Conservation (phyloP, 352 stramenopile genomes). For the Pythium sp. region DNA sequence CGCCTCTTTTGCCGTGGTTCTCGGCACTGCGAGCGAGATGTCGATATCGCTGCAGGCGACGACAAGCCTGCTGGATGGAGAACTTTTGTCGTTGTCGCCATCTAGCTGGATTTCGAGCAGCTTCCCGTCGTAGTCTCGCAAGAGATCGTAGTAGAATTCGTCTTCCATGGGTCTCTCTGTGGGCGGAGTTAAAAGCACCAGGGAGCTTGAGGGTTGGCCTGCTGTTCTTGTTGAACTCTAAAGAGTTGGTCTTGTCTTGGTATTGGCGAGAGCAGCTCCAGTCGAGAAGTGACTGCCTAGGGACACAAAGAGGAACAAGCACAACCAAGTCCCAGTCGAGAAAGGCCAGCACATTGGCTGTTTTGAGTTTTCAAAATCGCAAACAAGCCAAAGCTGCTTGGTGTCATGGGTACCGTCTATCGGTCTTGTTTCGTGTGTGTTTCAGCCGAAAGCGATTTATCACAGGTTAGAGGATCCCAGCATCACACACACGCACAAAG, state of each 20-base stretch:
- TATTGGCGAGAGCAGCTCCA: slow-evolving; percentile 3
- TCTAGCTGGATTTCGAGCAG: slow-evolving; percentile 37
- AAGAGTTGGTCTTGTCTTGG: neutral
- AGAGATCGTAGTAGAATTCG: slow-evolving; percentile 27
- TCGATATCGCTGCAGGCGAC: neutral
- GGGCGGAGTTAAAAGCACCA: neutral
- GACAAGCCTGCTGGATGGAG: neutral
- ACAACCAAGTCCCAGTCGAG: neutral
- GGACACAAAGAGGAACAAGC: neutral
- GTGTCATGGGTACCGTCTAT: neutral
- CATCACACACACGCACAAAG: neutral
- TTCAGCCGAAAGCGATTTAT: neutral
- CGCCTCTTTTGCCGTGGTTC: neutral
- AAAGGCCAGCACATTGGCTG: neutral
- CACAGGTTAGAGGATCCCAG: neutral
- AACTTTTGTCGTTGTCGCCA: slow-evolving; percentile 4
- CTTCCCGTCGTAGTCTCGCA: slow-evolving; percentile 25
- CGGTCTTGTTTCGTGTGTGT: neutral
- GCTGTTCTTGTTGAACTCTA: neutral
- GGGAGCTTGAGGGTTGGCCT: neutral
- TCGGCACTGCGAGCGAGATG: slow-evolving; percentile 2
- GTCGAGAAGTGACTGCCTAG: neutral
- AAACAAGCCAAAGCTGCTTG: neutral
- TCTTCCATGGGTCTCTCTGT: slow-evolving; percentile 10
- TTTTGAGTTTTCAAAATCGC: neutral